Evolutionary conservation across 106 monocot species (phyloP).

Genomic region (Acanthochlamys bracteata): DNA sequence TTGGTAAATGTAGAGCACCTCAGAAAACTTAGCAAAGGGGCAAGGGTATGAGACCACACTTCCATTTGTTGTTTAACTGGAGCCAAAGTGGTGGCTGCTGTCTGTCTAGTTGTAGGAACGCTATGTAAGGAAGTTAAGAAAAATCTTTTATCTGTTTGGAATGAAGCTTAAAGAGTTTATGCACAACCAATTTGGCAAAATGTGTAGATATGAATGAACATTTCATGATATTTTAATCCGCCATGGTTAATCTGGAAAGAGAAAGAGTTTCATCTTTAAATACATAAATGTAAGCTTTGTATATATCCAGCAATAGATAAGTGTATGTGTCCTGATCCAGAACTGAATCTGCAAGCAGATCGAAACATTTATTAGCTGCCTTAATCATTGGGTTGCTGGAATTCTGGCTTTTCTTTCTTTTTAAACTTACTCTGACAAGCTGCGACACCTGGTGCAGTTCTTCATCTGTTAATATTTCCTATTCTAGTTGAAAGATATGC

Average conservation of each 20-base stretch:
- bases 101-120: slow-evolving; percentile 73
- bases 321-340: background rate
- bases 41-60: slow-evolving; percentile 43
- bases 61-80: slow-evolving; percentile 64
- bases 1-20: background rate
- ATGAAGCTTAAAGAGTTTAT: slow-evolving; percentile 59
- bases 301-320: background rate
- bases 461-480: too few relatives aligned
- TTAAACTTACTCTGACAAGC: too few relatives aligned
- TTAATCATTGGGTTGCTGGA: too few relatives aligned
- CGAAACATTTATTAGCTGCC: too few relatives aligned
- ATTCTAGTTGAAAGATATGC: too few relatives aligned
- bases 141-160: slow-evolving; percentile 49
- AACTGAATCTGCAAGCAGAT: background rate
- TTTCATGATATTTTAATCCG: background rate
- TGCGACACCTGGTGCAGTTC: too few relatives aligned
- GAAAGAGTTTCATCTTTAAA: background rate
- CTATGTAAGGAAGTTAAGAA: slow-evolving; percentile 62
- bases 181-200: background rate
- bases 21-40: background rate
- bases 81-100: slow-evolving; percentile 83
- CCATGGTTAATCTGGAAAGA: background rate
- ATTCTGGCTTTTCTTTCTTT: too few relatives aligned
- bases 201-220: background rate
- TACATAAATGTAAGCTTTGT: background rate